A percentile compares a stretch with the other conserved stretches of the same genome.
phyloP scores from a whole-genome alignment of 306 rosid species.

The Sechiopsis laciniata region DNA sequence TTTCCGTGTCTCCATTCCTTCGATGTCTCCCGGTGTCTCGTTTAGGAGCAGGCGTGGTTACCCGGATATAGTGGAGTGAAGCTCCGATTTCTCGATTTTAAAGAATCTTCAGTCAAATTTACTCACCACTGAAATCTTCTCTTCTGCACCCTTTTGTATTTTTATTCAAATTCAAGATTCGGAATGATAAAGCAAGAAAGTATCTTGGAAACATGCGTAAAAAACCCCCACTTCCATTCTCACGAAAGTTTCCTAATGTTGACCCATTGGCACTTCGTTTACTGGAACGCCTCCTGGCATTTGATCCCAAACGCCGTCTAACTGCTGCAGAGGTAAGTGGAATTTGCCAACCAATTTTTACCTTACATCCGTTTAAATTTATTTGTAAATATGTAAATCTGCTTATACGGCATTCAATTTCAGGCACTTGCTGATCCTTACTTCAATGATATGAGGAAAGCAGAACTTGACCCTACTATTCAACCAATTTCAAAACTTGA shows the following conservation, averaged over 20 bases:
- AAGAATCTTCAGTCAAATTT: neutral
- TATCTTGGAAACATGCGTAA: constrained; percentile 83
- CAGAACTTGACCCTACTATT: constrained; percentile 72
- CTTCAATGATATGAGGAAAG: constrained; percentile 64
- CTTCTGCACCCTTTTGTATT: constrained; percentile 11
- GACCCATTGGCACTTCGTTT: constrained; percentile 77
- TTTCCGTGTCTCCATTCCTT: too few species aligned
- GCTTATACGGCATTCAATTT: neutral
- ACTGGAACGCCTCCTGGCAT: constrained; percentile 74
- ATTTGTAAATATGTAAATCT: constrained; percentile 8
- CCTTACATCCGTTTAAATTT: neutral
- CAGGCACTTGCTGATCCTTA: constrained; percentile 85
- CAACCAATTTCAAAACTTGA: constrained; percentile 91
- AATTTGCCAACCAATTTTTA: neutral
- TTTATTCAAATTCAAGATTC: constrained; percentile 41
- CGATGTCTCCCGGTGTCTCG: too few species aligned
- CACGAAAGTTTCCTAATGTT: constrained; percentile 69
- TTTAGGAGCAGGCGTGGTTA: too few species aligned
- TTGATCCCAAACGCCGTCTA: constrained; percentile 93
- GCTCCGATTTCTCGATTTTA: neutral
- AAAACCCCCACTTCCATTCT: constrained; percentile 67
- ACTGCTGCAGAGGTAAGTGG: constrained; percentile 73
- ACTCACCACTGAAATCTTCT: neutral
- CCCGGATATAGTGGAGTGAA: too few species aligned
- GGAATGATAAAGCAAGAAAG: constrained; percentile 96